Base-by-base conservation (phyloP, 306 rosid species). In the Heteromeles arbutifolia region DNA sequence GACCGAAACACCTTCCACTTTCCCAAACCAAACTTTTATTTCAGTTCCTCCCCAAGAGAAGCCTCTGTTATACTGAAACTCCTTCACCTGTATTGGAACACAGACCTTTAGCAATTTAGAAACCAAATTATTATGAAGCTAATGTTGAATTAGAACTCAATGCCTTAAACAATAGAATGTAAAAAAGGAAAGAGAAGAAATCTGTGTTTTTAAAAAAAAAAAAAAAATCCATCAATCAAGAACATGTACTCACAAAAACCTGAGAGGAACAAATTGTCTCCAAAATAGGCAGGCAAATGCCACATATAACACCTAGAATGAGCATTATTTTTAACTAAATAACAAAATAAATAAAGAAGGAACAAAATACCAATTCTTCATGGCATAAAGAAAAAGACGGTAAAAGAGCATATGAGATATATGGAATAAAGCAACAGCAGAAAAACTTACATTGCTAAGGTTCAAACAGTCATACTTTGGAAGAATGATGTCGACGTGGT, bases 381-480 rank as follows among this genome's bases (percentile, higher is more conserved):
- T 56, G 67, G 4, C 26, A 44, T 22, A 14, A 54, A 37, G 26
- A 21, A 21, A 59, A 4, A 70, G 8, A 31, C 13, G n/a, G 54
- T 26, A 34, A 52, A 12, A 67, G 31, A 70, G 53, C 57, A 22
- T 50, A 76, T 31, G 71, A 54, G 64, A 64, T 24, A 29, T 25
- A 77, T 66, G 61, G 68, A 39, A 22, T 18, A 78, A 75, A 75
- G 84, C 17, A 72, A 74, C 67, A 81, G 83, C 13, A 58, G 72
- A 59, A 80, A 77, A 76, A 78, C 96, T 90, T 92, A 96, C 99
- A 82, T 89, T 86, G 91, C 86, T 85, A 83, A 83, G 73, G 67
- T 90, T 92, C 96, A 96, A 57, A 85, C 96, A 90, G 74, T 96
- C 97, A 82, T 92, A 96, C 84, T 96, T 96, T 11, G 99, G 98